Percentiles rank a stretch among this genome's conserved stretches.
phyloP scores from a whole-genome alignment of 306 rosid species.

The Fragaria ananassa region DNA sequence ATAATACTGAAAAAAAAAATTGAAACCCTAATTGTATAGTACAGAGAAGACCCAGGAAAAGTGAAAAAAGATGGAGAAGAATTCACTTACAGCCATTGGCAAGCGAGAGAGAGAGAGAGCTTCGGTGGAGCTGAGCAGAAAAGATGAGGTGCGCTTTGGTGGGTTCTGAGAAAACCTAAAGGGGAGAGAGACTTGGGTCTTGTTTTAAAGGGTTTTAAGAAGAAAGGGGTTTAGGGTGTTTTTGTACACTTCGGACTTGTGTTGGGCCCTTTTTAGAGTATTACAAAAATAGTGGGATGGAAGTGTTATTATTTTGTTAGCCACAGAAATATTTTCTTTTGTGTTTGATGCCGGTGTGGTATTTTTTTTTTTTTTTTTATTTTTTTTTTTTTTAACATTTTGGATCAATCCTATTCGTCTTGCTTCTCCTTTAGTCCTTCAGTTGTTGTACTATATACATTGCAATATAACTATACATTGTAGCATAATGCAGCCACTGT shows the following conservation, averaged over 20 bases:
- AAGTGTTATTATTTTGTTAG: background rate
- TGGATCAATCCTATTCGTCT: background rate
- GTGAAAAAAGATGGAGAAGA: background rate
- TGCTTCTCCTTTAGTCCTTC: too few relatives aligned
- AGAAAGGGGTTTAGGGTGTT: background rate
- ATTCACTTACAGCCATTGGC: conserved; percentile 18
- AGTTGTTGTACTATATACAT: too few relatives aligned
- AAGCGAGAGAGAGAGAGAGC: background rate
- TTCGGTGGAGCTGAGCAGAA: conserved; percentile 1
- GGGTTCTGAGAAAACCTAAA: background rate
- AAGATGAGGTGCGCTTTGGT: background rate
- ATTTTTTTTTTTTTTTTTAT: too few relatives aligned
- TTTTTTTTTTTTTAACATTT: background rate
- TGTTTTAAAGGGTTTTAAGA: background rate
- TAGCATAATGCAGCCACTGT: too few relatives aligned
- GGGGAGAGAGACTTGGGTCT: background rate
- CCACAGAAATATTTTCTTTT: background rate
- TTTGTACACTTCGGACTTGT: background rate
- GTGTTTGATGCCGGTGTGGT: background rate
- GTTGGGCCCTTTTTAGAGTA: background rate
- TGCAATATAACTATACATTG: too few relatives aligned
- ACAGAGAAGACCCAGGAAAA: background rate
- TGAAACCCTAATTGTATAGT: background rate
- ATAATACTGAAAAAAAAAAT: background rate
- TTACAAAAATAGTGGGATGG: background rate